These are phyloP conservation scores for Ensete glaucum DNA, from an alignment of 176 grass and related monocot genomes.

Conservation along the genomic window DNA sequence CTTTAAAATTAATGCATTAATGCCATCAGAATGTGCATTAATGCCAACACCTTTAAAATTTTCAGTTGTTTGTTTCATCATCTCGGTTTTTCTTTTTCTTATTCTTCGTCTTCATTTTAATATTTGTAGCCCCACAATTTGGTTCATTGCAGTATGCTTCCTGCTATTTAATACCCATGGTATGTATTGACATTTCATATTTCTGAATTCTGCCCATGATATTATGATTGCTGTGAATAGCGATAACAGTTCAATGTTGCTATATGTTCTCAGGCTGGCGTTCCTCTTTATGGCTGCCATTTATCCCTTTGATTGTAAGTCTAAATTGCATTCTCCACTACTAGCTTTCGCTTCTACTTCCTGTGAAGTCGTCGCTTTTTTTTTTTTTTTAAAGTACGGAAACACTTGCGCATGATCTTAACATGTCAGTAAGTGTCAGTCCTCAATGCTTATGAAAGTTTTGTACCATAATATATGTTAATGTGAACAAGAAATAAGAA, in stretches of 20 bases:
- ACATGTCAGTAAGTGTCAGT: no score
- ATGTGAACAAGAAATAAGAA: no score
- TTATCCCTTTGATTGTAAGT: constrained; percentile 14
- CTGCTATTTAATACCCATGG: constrained; percentile 16
- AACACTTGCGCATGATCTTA: no score
- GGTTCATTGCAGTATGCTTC: constrained; percentile 10
- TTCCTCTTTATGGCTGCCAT: constrained; percentile 9
- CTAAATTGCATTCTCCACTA: neutral
- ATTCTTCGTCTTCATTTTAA: neutral
- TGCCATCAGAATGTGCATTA: neutral
- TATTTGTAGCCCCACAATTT: neutral
- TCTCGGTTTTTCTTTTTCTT: neutral
- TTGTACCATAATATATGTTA: no score
- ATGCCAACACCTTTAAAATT: neutral
- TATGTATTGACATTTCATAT: neutral
- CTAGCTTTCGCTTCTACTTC: neutral
- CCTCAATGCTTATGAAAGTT: no score
- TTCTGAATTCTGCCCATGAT: neutral
- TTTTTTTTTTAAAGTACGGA: no score
- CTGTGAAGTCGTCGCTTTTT: neutral
- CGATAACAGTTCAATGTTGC: neutral
- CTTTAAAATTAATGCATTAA: neutral
- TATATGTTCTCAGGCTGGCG: constrained; percentile 9
- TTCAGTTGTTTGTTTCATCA: neutral
- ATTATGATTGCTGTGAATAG: neutral